These are phyloP conservation scores for Cardiospermum halicacabum DNA, from an alignment of 345 rosid species.

Conservation along the genomic window DNA sequence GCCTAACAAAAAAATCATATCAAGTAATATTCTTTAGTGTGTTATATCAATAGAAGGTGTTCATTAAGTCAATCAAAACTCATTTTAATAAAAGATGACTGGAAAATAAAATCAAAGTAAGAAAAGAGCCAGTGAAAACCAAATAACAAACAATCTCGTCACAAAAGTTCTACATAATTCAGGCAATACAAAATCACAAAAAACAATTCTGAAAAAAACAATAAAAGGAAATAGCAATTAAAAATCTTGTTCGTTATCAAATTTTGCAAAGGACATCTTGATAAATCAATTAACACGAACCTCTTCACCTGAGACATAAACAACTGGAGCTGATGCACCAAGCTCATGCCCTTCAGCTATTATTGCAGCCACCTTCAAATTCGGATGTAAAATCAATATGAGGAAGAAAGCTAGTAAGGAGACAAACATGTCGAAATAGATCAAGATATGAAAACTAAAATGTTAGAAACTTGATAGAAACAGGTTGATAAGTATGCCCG, in stretches of 20 bases:
- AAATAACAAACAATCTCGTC: not conserved
- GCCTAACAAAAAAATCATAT: not conserved
- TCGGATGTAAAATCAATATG: slow-evolving; percentile 16
- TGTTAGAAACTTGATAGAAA: not conserved
- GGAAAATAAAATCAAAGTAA: not conserved
- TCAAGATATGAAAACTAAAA: not conserved
- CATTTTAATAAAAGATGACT: not conserved
- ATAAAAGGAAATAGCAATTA: too few relatives aligned
- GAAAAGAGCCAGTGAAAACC: not conserved
- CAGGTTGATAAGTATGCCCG: not conserved
- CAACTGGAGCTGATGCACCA: slow-evolving; percentile 58
- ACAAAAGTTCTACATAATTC: not conserved
- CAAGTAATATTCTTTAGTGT: not conserved
- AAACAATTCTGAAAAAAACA: too few relatives aligned
- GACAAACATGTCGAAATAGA: not conserved
- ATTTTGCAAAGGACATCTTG: slow-evolving; percentile 6
- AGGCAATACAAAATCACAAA: too few relatives aligned
- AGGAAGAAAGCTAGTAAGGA: slow-evolving; percentile 17
- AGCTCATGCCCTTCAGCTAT: slow-evolving; percentile 54
- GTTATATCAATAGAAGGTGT: not conserved
- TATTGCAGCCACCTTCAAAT: slow-evolving; percentile 66
- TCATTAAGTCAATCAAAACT: not conserved
- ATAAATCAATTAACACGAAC: slow-evolving; percentile 29
- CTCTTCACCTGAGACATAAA: slow-evolving; percentile 96
- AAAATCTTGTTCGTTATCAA: not conserved